A percentile compares a stretch with the other conserved stretches of the same genome.
Evolutionary conservation across 2,329 filamentous ascomycete species (phyloP).

Genomic region (Cercospora brassicicola): DNA sequence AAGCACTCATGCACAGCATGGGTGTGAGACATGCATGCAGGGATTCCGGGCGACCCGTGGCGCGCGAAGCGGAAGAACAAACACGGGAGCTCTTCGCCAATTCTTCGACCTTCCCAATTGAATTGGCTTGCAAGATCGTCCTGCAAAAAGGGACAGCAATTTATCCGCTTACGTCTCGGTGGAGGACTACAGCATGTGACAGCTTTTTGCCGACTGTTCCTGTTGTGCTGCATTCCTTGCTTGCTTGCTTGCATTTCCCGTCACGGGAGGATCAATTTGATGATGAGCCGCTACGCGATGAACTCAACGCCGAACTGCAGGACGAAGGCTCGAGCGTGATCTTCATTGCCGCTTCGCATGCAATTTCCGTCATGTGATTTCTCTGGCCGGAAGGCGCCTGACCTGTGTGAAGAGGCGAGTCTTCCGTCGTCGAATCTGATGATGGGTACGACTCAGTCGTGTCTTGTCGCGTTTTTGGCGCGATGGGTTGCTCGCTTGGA

Average conservation of each 20-base stretch:
- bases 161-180: neutral
- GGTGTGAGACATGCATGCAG: constrained; percentile 11
- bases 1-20: neutral
- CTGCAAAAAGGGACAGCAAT: neutral
- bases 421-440: neutral
- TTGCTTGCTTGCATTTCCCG: neutral
- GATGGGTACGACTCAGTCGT: neutral
- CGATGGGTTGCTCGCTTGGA: neutral
- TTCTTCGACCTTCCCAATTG: constrained; percentile 1
- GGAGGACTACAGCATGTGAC: neutral
- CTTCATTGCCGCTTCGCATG: constrained; percentile 14
- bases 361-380: constrained; percentile 12
- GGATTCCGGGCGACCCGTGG: neutral
- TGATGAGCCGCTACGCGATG: constrained; percentile 14
- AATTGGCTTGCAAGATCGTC: neutral
- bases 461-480: neutral
- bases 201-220: neutral
- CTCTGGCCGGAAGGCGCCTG: neutral
- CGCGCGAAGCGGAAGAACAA: neutral
- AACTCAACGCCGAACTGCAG: constrained; percentile 16
- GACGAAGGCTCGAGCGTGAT: constrained; percentile 9
- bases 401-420: neutral
- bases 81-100: neutral
- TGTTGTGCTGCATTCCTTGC: neutral
- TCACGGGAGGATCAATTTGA: constrained; percentile 4